phyloP scores from a whole-genome alignment of 495 filamentous ascomycete genomes.

The Aspergillus kassunensis region DNA sequence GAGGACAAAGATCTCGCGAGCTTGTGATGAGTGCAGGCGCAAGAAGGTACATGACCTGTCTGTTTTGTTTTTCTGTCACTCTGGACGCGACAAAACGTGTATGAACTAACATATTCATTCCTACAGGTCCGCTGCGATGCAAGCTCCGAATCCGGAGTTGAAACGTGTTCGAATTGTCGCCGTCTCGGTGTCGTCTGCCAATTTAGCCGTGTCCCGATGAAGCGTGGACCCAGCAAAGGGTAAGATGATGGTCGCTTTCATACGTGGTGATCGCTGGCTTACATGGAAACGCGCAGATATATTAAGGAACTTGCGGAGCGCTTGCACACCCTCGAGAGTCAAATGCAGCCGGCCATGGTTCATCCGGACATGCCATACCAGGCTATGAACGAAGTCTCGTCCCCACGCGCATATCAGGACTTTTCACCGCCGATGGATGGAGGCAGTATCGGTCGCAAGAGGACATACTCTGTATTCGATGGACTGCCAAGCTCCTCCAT shows the following conservation, averaged over 20 bases:
- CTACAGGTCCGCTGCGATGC: slow-evolving; percentile 84
- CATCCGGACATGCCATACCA: slow-evolving; percentile 46
- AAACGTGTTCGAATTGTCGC: slow-evolving; percentile 82
- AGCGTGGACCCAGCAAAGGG: slow-evolving; percentile 94
- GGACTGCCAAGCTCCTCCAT: slow-evolving; percentile 46
- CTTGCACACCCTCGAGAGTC: slow-evolving; percentile 75
- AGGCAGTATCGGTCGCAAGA: slow-evolving; percentile 43
- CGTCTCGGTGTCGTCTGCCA: slow-evolving; percentile 73
- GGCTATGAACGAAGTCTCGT: slow-evolving; percentile 44
- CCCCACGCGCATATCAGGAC: slow-evolving; percentile 43
- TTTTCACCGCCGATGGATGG: slow-evolving; percentile 46
- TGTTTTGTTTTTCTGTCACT: slow-evolving; percentile 5
- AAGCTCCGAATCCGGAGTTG: slow-evolving; percentile 69
- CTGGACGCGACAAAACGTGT: slow-evolving; percentile 13
- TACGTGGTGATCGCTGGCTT: slow-evolving; percentile 18
- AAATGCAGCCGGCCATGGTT: slow-evolving; percentile 48
- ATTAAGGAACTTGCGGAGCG: slow-evolving; percentile 95
- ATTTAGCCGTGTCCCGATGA: slow-evolving; percentile 91
- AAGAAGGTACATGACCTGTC: slow-evolving; percentile 64
- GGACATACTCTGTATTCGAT: slow-evolving; percentile 55
- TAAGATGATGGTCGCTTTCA: slow-evolving; percentile 32
- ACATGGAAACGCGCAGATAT: slow-evolving; percentile 53
- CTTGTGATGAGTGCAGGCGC: slow-evolving; percentile 90
- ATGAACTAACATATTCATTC: slow-evolving; percentile 20
- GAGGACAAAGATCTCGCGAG: slow-evolving; percentile 85